Evolutionary conservation across 208 protist genomes (phyloP), one percentile per base, ranked within the genome.

Genomic region (Leishmania turanica): DNA sequence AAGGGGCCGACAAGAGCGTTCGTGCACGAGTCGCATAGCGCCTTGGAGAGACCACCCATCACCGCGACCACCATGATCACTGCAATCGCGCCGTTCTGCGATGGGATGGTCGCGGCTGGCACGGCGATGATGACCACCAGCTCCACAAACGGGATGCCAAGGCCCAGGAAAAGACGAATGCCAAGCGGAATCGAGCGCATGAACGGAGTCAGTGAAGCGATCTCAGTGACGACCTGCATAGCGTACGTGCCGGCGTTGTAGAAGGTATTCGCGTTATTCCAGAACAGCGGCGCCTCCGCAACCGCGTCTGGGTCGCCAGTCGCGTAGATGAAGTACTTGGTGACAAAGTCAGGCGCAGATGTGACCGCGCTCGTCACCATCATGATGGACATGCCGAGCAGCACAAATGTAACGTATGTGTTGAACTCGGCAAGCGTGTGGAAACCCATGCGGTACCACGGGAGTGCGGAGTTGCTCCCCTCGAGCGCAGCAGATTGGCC

Each of bases 321-420:
- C 34, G 92, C 90, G 72, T 89, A 97, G 79, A 88, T 89, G 90
- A 92, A 95, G 87, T 93, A 97, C 15, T 91, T 79, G 49, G 77
- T 85, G 68, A 97, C 88, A 82, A 97, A 98, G 27, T 82, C 70
- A 6, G 89, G 92, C 2, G 93, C 93, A n/a, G 91, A 92, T 27
- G 95, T 96, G 62, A 98, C 91, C 42, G 92, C 87, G 68, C 93
- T 97, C 69, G 92, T 84, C 37, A 95, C 92, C 88, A 98, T 94
- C 86, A 98, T 88, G 72, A 94, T 91, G 47, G 93, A 96, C 78
- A 95, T 89, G 77, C 96, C 96, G 19, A 96, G 85, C 51, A 97
- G 80, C 40, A 97, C 82, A 49, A 98, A 94, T 65, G 94, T 95
- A 15, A 93, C 53, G 79, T 92, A 98, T 60, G 92, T 89, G 79